Conservation (phyloP, 805 yeast species). For the Lipomyces lipofer region DNA sequence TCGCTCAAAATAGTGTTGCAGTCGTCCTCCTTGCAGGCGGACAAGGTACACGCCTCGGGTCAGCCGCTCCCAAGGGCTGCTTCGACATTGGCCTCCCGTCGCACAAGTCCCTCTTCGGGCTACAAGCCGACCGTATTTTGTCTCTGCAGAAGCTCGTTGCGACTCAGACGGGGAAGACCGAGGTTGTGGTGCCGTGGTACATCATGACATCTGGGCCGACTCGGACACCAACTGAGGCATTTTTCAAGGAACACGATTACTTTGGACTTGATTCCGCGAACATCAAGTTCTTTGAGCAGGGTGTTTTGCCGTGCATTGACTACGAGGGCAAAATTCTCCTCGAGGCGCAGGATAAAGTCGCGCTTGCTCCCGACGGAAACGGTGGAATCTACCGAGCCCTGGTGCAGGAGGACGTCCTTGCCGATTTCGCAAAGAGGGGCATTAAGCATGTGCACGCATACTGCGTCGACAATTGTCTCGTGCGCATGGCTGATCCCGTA, state of each 20-base stretch:
- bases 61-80: conserved; percentile 90
- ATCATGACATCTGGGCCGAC: conserved; percentile 96
- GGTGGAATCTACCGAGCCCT: conserved; percentile 95
- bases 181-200: conserved; percentile 67
- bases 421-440: conserved; percentile 66
- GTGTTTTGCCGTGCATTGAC: conserved; percentile 87
- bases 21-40: conserved; percentile 97
- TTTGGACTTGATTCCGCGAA: conserved; percentile 69
- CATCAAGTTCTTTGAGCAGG: conserved; percentile 86
- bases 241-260: conserved; percentile 58
- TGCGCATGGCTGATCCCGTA: conserved; percentile 89
- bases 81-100: conserved; percentile 85
- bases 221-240: conserved; percentile 67
- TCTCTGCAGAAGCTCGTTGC: conserved; percentile 61
- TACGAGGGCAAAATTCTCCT: conserved; percentile 71
- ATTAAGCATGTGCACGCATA: conserved; percentile 92
- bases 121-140: conserved; percentile 84
- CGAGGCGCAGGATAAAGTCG: conserved; percentile 54
- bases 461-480: conserved; percentile 93
- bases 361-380: conserved; percentile 95
- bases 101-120: conserved; percentile 77
- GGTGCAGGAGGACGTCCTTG: conserved; percentile 58
- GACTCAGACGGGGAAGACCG: conserved; percentile 33
- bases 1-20: conserved; percentile 73
- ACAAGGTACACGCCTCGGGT: conserved; percentile 94